Evolutionary conservation across 805 yeast species (phyloP), one percentile per base, ranked within the genome.

Genomic region (Kluyveromyces aestuarii): DNA sequence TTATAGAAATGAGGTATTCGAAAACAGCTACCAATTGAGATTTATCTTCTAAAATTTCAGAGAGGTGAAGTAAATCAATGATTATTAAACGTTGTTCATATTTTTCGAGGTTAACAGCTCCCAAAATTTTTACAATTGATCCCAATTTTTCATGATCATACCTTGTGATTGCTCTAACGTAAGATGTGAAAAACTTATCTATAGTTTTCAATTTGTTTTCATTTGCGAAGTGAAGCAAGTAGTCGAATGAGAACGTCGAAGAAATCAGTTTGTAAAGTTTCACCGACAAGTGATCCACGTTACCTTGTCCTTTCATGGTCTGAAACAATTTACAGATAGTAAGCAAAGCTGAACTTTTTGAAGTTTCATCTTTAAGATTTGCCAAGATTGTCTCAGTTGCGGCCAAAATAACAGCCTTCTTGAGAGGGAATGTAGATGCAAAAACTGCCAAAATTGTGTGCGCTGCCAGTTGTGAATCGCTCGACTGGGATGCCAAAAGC

Each of bases 401-500:
- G 6, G 89, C 88, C 45, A 74, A 66, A 16, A 80, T 66, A 14
- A 85, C 77, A 13, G 74, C 71, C 33, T 61, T 62, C 36, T 57
- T 73, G 39, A 93, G 72, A 7, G 87, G 84, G 44, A 82, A 74
- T 42, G 91, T 83, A 2, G 91, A 74, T 6, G 84, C 77, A 46
- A 90, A 69, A 2, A 91, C 96, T 0, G 91, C 78, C 21, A 91
- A 62, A 13, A 89, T 72, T 44, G 96, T 85, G 63, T 87, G 91
- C 1, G 91, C 88, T 17, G 96, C 83, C 50, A 87, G 75, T 63
- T 86, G 93, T 45, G 82, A 74, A 58, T 87, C 95, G 37, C 70
- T 65, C 8, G 71, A 67, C 11, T 67, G 50, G 7, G 79, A 70
- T 2, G 69, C 67, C 51, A 84, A 66, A 38, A 85, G 66, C 48